Evolutionary conservation across 176 grass and related monocot species (phyloP), one percentile per base, ranked within the genome.

Genomic region (Thinopyrum elongatum): DNA sequence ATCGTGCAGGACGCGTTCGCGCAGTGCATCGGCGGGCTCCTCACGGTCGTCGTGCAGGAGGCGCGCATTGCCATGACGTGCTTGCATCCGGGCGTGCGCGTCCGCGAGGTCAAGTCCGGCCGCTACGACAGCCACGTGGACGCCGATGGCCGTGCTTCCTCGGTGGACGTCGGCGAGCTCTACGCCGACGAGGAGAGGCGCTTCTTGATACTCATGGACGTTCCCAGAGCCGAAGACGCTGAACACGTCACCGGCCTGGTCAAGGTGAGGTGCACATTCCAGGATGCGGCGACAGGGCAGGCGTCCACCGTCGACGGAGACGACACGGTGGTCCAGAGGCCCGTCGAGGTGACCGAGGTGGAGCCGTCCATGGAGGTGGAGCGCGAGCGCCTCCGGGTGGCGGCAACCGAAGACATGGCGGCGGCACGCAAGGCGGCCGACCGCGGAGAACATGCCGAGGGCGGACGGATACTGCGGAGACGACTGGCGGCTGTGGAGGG

Each of bases 181-280:
- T 98, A 95, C 77, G 93, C 93, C 0, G 93, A 98, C 70, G 95
- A 98, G 88, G 93, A 93, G 89, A 92, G 95, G 82, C 91, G 92
- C 36, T 90, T 98, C 84, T 13, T 95, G 47, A 15, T 98, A 36
- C 71, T 90, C 73, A 7, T 98, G 8, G 55, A 88, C 16, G 80
- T 98, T 13, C 91, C 93, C 6, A 55, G 36, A n/a, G 82, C 49
- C 41, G 1, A n/a, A 16, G 21, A 53, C 6, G 22, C 3, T 7
- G 60, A 73, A 19, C 76, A 82, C 6, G 80, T 72, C 59, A 91
- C 70, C 8, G 65, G 21, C 17, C 75, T 98, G 2, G 8, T 98
- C 11, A 34, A 85, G 51, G 71, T 85, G 36, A 76, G 83, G 35
- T 98, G 91, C 70, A 33, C 58, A 5, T 98, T 95, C 47, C 87